Base-by-base conservation (phyloP, 2,329 filamentous ascomycete species). In the Cercospora citrullina region DNA sequence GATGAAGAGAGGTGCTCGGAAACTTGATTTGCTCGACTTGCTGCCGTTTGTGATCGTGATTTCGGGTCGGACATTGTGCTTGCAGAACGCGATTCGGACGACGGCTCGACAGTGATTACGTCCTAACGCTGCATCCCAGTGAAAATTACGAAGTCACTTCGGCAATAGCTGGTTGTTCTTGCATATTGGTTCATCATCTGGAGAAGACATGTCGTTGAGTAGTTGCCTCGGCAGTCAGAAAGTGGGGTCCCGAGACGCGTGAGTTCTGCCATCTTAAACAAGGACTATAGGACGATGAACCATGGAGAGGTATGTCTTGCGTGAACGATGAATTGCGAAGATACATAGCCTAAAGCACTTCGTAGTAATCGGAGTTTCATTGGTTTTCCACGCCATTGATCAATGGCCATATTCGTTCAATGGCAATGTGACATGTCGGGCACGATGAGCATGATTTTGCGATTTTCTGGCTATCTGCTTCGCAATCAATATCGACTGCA, bases 11-110 rank as follows among this genome's bases (percentile, higher is more conserved):
- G 64, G 33, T 79, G 77, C 18, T 69, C 67, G 14, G 75, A 75
- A 31, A 79, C 55, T 71, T 79, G 76, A 28, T 67, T 63, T 65
- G 72, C 72, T 70, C 75, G 64, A 2, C 72, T 70, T 9, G 71
- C 61, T 45, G 75, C 75, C 57, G 73, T 72, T 60, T 63, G 48
- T 10, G 63, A 62, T 55, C 33, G 42, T 45, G 61, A 33, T 51
- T 65, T 68, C 2, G 10, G 16, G 8, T 51, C 57, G 7, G 62
- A 65, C 63, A 42, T 68, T 21, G 28, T 55, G 30, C 26, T 45
- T 57, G 39, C 6, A 9, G 39, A n/a, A 60, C 2, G 5, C 12
- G 16, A 4, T 53, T 53, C 4, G 2, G 2, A 10, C 7, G 9
- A 5, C 0, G 7, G 23, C 18, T 53, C 45, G 45, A 36, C 0